Evolutionary conservation across 305 asterid genomes (phyloP), one percentile per base, ranked within the genome.

Genomic region (Solanum hybrid): DNA sequence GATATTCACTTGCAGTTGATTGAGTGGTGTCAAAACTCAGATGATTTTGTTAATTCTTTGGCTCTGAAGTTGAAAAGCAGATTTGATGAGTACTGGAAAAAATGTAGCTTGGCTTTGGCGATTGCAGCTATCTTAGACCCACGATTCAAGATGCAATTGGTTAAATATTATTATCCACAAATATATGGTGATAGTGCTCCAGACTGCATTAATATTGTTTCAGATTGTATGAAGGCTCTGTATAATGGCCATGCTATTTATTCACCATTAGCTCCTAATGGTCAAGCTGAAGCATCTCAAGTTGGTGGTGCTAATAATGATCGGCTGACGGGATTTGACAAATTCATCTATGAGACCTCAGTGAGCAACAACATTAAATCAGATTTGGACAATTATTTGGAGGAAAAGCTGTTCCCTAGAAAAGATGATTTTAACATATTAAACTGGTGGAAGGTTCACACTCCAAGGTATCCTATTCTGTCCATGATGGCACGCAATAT

Each of bases 391-490:
- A 97, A 95, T 92, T 96, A 96, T 85, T 94, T 97, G 91, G 98
- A 95, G 93, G 99, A 96, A 79, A 96, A 98, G 2, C 90, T 95
- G 85, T 97, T 96, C 91, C 99, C 99, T 14, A 94, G 97, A 2
- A 94, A 91, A 92, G 92, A 5, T 76, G 98, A 96, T 92, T 95
- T 97, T 91, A 92, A 86, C 93, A 93, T 97, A 92, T 90, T 97
- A 82, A 95, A 94, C 92, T 97, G 99, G 98, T 97, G 99, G 99
- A 97, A 94, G 93, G 97, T 96, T 91, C 98, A 97, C 51, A 94
- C 98, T 42, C 95, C 98, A 22, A 95, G 95, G 89, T 96, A 95
- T 92, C 99, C 99, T 40, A 93, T 94, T 88, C 95, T 95, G 78
- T 95, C 99, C 84, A 94, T 93, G 98, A 95, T 97, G 98, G 98